Percentiles rank a stretch among this genome's conserved stretches.
These are phyloP conservation scores for Lactarius pseudohatsudake DNA, from an alignment of 768 basidiomycete species.

Conservation along the genomic window DNA sequence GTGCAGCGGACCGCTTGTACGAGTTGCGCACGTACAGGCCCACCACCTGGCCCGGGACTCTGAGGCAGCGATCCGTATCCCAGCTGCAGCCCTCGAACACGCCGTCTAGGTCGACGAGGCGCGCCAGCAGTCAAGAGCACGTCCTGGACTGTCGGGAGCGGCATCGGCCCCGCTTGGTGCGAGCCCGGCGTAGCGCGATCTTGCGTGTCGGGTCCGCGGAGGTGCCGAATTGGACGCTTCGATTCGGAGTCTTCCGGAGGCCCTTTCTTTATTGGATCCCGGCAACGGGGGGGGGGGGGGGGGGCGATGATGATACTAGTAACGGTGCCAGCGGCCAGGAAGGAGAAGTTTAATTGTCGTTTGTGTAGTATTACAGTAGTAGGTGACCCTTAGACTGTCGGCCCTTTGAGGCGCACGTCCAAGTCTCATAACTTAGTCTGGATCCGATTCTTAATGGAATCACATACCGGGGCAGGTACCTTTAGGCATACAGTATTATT, in stretches of 20 bases:
- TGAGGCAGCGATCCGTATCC: conserved; percentile 77
- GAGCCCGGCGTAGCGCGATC: conserved; percentile 87
- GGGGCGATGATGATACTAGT: background rate
- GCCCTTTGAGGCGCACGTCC: conserved; percentile 58
- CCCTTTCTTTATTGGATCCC: background rate
- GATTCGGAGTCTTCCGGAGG: conserved; percentile 30
- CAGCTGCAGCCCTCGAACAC: conserved; percentile 84
- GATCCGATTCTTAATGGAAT: background rate
- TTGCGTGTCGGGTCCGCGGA: conserved; percentile 72
- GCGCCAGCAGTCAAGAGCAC: conserved; percentile 61
- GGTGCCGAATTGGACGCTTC: conserved; percentile 57
- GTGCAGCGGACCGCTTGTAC: conserved; percentile 30
- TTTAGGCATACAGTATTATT: background rate
- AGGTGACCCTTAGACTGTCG: conserved; percentile 35
- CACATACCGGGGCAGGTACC: background rate
- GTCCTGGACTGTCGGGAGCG: conserved; percentile 87
- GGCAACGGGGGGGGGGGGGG: background rate
- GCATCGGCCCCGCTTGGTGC: conserved; percentile 72
- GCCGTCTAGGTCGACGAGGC: conserved; percentile 65
- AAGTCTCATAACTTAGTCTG: conserved; percentile 44
- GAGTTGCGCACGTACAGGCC: conserved; percentile 87
- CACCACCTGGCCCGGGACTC: conserved; percentile 90
- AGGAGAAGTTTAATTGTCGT: background rate
- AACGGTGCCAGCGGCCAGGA: background rate
- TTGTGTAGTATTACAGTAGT: background rate